A percentile compares a stretch with the other conserved stretches of the same genome.
Conservation (phyloP, 345 rosid species). For the Eutrema japonicum region DNA sequence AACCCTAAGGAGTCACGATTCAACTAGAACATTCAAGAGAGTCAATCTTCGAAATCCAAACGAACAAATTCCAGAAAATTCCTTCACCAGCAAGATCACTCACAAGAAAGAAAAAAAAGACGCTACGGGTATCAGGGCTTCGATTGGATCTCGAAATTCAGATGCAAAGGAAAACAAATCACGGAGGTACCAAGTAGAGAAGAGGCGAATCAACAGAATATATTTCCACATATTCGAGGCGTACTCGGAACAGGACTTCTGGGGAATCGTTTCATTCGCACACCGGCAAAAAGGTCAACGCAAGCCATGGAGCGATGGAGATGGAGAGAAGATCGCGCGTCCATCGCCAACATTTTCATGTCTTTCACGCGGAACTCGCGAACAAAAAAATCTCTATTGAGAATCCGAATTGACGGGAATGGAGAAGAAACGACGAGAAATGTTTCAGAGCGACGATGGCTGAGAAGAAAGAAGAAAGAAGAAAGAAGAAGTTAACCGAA, state of each 20-base stretch:
- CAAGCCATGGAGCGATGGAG: constrained; percentile 51
- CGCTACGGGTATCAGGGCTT: neutral
- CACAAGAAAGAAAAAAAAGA: neutral
- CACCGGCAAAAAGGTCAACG: constrained; percentile 52
- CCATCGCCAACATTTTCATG: constrained; percentile 69
- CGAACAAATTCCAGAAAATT: constrained; percentile 28
- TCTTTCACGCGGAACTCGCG: constrained; percentile 31
- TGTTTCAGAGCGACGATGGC: constrained; percentile 26
- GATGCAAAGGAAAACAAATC: constrained; percentile 30
- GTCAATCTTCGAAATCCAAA: constrained; percentile 36
- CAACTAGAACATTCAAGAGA: constrained; percentile 32
- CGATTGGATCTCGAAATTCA: constrained; percentile 42
- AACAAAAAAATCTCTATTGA: neutral
- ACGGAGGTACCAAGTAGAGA: neutral
- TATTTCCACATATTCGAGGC: constrained; percentile 60
- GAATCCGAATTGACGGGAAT: constrained; percentile 16
- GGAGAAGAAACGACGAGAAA: constrained; percentile 41
- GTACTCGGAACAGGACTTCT: constrained; percentile 50
- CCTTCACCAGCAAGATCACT: constrained; percentile 11
- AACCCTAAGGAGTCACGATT: constrained; percentile 38
- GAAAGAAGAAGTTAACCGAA: constrained; percentile 29
- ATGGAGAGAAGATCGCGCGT: constrained; percentile 47
- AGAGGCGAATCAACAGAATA: constrained; percentile 27
- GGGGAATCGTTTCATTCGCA: constrained; percentile 54
- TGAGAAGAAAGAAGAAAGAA: constrained; percentile 5